These are phyloP conservation scores for Fusarium marasasianum DNA, from an alignment of 2,329 filamentous ascomycete species.

Conservation along the genomic window DNA sequence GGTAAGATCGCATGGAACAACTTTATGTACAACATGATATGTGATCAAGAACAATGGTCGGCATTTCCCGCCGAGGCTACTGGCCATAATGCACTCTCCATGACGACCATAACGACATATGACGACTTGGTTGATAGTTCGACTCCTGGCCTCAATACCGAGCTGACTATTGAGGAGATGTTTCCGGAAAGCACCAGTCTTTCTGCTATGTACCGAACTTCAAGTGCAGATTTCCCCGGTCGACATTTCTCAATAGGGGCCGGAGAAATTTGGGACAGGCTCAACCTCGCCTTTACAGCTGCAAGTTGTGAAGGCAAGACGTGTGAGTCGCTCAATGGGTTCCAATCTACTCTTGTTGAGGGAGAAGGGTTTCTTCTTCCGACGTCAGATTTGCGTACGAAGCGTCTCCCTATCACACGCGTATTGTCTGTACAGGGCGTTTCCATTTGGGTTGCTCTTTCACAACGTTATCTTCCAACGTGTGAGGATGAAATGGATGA, in stretches of 20 bases:
- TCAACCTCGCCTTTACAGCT: fast-evolving
- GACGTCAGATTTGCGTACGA: fast-evolving
- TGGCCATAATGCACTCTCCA: fast-evolving
- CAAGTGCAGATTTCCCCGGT: fast-evolving
- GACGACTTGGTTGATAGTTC: background rate
- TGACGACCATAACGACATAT: fast-evolving
- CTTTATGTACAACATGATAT: fast-evolving
- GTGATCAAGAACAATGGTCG: background rate
- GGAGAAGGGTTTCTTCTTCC: background rate
- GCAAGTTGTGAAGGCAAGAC: background rate
- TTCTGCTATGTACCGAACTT: background rate
- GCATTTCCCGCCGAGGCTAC: background rate
- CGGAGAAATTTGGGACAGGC: fast-evolving
- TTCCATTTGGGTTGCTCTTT: background rate
- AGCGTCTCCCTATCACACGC: fast-evolving
- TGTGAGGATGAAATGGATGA: too few relatives aligned
- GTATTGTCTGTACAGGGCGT: fast-evolving
- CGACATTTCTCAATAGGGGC: fast-evolving
- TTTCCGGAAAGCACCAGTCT: background rate
- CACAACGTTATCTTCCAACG: background rate
- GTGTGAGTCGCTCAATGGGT: fast-evolving
- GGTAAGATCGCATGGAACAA: background rate
- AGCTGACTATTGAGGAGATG: fast-evolving
- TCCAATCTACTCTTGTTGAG: fast-evolving
- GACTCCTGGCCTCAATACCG: fast-evolving